A percentile compares a stretch with the other conserved stretches of the same genome.
Evolutionary conservation across 1,284 basidiomycete genomes (phyloP).

Genomic region (Cystobasidium pallidum): DNA sequence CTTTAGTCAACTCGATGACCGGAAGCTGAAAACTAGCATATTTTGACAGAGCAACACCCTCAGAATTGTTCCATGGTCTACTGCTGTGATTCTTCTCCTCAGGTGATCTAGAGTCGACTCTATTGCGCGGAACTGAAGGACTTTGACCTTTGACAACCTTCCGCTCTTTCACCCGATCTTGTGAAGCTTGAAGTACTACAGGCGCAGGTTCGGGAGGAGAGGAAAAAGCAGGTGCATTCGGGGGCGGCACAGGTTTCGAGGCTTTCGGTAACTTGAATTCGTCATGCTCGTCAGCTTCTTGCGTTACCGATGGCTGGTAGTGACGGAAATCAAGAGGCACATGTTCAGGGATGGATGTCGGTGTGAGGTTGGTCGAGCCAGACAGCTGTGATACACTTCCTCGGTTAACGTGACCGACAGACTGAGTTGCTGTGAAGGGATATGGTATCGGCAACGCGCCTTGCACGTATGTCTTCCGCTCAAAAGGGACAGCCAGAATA

Average conservation of each 20-base stretch:
- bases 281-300: constrained; percentile 1
- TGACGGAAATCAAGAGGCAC: not conserved
- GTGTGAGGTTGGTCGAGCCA: too few relatives aligned
- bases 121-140: too few relatives aligned
- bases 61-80: too few relatives aligned
- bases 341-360: too few relatives aligned
- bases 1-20: too few relatives aligned
- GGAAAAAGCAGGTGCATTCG: constrained; percentile 9
- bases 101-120: too few relatives aligned
- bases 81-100: too few relatives aligned
- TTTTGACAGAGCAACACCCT: too few relatives aligned
- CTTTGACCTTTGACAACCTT: too few relatives aligned
- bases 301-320: not conserved
- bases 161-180: not conserved
- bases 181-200: not conserved
- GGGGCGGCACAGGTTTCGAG: not conserved
- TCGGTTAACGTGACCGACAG: not conserved
- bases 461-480: not conserved
- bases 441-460: not conserved
- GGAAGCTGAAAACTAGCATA: too few relatives aligned
- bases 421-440: not conserved
- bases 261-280: constrained; percentile 14
- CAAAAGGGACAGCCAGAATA: not conserved
- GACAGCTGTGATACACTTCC: not conserved
- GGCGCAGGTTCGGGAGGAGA: not conserved